phyloP scores from a whole-genome alignment of 2,329 filamentous ascomycete species.

The Xylaria sp. region DNA sequence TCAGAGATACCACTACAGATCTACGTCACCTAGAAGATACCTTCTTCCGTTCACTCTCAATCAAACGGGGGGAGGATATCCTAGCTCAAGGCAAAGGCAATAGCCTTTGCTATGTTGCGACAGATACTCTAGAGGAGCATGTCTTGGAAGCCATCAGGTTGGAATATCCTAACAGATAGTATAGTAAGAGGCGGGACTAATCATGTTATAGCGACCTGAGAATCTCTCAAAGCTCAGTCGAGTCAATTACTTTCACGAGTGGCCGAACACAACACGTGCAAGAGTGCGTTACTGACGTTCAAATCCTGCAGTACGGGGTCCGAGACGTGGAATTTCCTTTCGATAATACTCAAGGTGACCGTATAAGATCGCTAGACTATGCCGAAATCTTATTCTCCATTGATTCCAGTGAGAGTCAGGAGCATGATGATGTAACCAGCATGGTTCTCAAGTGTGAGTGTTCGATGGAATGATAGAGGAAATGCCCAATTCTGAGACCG shows the following conservation, averaged over 20 bases:
- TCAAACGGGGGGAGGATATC: slow-evolving; percentile 12
- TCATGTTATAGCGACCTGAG: slow-evolving; percentile 20
- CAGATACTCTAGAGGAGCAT: slow-evolving; percentile 23
- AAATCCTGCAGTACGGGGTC: slow-evolving; percentile 26
- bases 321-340: background rate
- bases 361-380: slow-evolving; percentile 20
- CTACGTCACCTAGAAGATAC: slow-evolving; percentile 24
- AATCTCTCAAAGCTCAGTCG: slow-evolving; percentile 24
- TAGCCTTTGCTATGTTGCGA: slow-evolving; percentile 22
- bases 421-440: slow-evolving; percentile 11
- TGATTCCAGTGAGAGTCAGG: slow-evolving; percentile 6
- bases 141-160: slow-evolving; percentile 25
- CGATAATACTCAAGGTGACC: background rate
- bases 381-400: slow-evolving; percentile 28
- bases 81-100: slow-evolving; percentile 22
- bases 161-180: no score
- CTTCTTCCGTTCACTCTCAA: slow-evolving; percentile 22
- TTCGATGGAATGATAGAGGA: background rate
- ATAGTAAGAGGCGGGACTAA: background rate
- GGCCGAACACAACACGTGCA: slow-evolving; percentile 14
- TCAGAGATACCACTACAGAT: background rate
- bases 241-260: slow-evolving; percentile 23
- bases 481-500: background rate
- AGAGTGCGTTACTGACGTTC: slow-evolving; percentile 26
- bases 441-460: slow-evolving; percentile 24